phyloP scores from a whole-genome alignment of 345 rosid genomes.

The Populus euphratica region DNA sequence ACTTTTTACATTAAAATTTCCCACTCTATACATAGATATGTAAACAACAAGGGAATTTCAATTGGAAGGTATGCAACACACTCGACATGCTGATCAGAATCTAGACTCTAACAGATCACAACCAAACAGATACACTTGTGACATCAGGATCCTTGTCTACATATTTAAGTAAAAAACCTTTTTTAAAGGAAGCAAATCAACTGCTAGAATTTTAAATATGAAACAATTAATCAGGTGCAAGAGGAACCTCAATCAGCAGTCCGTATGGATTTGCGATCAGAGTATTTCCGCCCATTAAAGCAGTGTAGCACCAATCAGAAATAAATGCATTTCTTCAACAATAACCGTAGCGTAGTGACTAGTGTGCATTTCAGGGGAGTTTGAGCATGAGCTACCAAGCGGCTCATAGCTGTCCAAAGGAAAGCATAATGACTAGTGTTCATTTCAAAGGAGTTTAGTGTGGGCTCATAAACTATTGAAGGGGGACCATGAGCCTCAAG shows the following conservation, averaged over 20 bases:
- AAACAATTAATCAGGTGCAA: neutral
- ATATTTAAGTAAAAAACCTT: neutral
- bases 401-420: too few species aligned
- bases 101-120: neutral
- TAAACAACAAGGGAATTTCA: neutral
- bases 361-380: neutral
- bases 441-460: neutral
- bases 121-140: neutral
- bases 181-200: neutral
- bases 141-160: neutral
- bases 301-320: neutral
- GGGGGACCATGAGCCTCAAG: neutral
- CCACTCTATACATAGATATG: neutral
- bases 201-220: neutral
- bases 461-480: too few species aligned
- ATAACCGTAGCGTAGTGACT: neutral
- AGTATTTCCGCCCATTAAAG: neutral
- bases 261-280: neutral
- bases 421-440: neutral
- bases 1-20: neutral
- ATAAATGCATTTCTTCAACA: neutral
- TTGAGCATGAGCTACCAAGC: neutral
- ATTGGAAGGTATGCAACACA: neutral
- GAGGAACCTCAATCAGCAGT: neutral
- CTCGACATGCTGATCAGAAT: neutral